Percentiles rank a stretch among this genome's conserved stretches.
phyloP scores from a whole-genome alignment of 495 filamentous ascomycete genomes.

The Lindgomyces ingoldianus region DNA sequence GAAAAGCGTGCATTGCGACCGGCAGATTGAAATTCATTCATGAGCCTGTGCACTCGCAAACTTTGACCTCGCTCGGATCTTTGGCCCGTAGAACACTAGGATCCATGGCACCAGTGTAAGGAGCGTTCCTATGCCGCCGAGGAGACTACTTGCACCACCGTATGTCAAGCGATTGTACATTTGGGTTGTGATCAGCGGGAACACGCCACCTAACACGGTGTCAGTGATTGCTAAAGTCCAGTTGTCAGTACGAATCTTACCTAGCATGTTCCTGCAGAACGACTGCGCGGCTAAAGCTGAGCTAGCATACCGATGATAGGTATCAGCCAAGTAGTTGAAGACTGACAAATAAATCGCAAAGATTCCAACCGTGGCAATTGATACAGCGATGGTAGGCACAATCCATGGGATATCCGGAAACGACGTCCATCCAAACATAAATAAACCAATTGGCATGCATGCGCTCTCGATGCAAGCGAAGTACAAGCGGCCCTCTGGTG shows the following conservation, averaged over 20 bases:
- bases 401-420: slow-evolving; percentile 73
- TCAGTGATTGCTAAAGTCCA: neutral
- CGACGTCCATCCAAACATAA: slow-evolving; percentile 80
- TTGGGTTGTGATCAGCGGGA: slow-evolving; percentile 71
- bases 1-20: no score
- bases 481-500: slow-evolving; percentile 79
- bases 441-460: slow-evolving; percentile 72
- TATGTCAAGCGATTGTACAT: slow-evolving; percentile 75
- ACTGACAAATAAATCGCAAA: slow-evolving; percentile 85
- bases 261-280: slow-evolving; percentile 78
- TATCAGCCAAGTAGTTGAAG: slow-evolving; percentile 95
- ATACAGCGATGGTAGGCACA: slow-evolving; percentile 69
- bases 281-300: slow-evolving; percentile 87
- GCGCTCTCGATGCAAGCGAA: slow-evolving; percentile 74
- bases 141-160: slow-evolving; percentile 69
- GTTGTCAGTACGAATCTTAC: neutral
- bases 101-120: slow-evolving; percentile 85
- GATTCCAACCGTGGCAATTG: slow-evolving; percentile 81
- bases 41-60: slow-evolving; percentile 55
- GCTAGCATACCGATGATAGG: slow-evolving; percentile 79
- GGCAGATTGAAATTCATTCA: neutral
- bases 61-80: slow-evolving; percentile 74
- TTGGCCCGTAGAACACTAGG: slow-evolving; percentile 75
- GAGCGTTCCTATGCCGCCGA: slow-evolving; percentile 71
- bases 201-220: slow-evolving; percentile 60